A percentile compares a stretch with the other conserved stretches of the same genome.
Evolutionary conservation across 805 yeast genomes (phyloP).

Genomic region (Candida xyloterini): DNA sequence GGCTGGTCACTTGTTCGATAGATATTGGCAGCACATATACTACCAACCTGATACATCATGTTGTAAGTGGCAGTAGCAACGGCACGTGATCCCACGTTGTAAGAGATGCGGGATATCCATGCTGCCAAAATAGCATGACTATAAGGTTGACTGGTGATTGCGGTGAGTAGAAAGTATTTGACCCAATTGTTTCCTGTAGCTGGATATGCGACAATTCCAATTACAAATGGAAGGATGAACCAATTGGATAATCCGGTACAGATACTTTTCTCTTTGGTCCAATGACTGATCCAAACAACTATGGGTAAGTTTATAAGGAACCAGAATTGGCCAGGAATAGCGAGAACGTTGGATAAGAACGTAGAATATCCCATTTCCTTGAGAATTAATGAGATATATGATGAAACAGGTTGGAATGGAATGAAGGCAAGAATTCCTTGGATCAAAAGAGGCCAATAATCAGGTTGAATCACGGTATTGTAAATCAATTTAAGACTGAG

Average conservation of each 20-base stretch:
- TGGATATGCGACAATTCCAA: conserved; percentile 5
- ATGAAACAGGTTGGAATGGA: conserved; percentile 33
- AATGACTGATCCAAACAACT: conserved; percentile 33
- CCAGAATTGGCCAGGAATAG: conserved; percentile 45
- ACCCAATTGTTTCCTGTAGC: conserved; percentile 14
- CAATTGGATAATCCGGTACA: conserved; percentile 54
- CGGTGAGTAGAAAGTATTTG: conserved; percentile 15
- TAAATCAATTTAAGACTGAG: conserved; percentile 37
- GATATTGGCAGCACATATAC: conserved; percentile 28
- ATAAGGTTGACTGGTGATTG: conserved; percentile 38
- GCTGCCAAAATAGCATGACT: conserved; percentile 37
- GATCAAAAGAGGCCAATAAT: conserved; percentile 49
- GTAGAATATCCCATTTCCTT: conserved; percentile 48
- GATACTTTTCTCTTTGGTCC: conserved; percentile 44
- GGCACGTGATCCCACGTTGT: conserved; percentile 30
- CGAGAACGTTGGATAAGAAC: conserved; percentile 45
- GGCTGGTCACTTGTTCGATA: conserved; percentile 33
- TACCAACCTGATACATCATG: conserved; percentile 30
- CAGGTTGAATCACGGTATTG: conserved; percentile 41
- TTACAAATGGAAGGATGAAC: conserved; percentile 10
- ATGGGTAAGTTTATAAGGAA: conserved; percentile 31
- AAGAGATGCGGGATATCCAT: conserved; percentile 32
- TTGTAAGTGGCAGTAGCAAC: conserved; percentile 32
- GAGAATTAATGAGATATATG: conserved; percentile 46
- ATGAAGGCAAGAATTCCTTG: conserved; percentile 39